A percentile compares a stretch with the other conserved stretches of the same genome.
Evolutionary conservation across 345 rosid genomes (phyloP).

Genomic region (Cochlearia excelsa): DNA sequence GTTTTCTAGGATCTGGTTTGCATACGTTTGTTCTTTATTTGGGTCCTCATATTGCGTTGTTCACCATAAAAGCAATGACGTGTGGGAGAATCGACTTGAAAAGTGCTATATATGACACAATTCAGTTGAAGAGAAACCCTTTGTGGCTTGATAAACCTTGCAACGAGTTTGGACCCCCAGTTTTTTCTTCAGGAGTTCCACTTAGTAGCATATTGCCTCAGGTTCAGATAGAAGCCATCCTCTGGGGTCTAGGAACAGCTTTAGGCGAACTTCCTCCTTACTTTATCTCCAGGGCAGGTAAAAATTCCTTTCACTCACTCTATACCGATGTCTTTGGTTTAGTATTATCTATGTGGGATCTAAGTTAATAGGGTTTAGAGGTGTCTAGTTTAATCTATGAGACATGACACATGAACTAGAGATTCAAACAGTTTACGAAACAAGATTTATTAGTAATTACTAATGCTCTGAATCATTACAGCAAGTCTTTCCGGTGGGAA

Average conservation of each 20-base stretch:
- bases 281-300: conserved; percentile 95
- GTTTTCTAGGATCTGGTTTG: conserved; percentile 79
- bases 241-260: conserved; percentile 97
- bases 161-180: conserved; percentile 70
- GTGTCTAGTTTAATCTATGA: neutral
- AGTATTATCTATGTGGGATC: neutral
- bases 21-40: conserved; percentile 96
- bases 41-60: conserved; percentile 92
- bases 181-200: conserved; percentile 66
- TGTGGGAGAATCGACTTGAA: conserved; percentile 91
- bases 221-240: conserved; percentile 74
- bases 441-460: conserved; percentile 10
- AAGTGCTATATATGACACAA: conserved; percentile 83
- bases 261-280: conserved; percentile 99
- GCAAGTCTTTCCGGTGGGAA: conserved; percentile 71
- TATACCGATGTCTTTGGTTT: conserved; percentile 8
- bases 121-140: conserved; percentile 76
- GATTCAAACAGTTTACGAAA: conserved; percentile 14
- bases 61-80: conserved; percentile 84
- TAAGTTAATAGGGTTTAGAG: neutral
- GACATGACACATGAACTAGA: neutral
- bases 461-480: conserved; percentile 36
- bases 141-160: conserved; percentile 90
- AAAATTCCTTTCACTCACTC: conserved; percentile 1
- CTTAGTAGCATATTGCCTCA: conserved; percentile 87